Percentiles rank a stretch among this genome's conserved stretches.
phyloP scores from a whole-genome alignment of 441 rosid genomes.

The Pelargonium fulgidum region DNA sequence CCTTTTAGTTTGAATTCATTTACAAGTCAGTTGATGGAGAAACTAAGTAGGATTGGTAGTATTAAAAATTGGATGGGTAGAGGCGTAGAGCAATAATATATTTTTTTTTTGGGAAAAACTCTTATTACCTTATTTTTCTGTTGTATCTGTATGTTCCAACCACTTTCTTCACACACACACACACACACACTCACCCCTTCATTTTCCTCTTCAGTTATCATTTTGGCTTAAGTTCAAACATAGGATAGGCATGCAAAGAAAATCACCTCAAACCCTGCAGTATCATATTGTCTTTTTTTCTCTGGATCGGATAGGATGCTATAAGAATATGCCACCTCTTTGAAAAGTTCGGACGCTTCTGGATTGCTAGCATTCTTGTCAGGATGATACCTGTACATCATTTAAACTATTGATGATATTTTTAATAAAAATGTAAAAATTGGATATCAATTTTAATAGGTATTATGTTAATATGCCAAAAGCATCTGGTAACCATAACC shows the following conservation, averaged over 20 bases:
- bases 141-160: too few relatives aligned
- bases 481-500: not conserved
- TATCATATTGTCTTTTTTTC: conserved; percentile 93
- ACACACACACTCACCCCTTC: too few relatives aligned
- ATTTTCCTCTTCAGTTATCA: too few relatives aligned
- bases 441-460: not conserved
- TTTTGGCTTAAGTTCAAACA: too few relatives aligned
- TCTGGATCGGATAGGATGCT: conserved; percentile 95
- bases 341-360: conserved; percentile 87
- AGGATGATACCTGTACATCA: conserved; percentile 72
- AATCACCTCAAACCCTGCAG: conserved; percentile 85
- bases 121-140: too few relatives aligned
- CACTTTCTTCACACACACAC: too few relatives aligned
- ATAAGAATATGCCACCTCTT: conserved; percentile 95
- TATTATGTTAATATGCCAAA: not conserved
- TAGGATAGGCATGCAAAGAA: not conserved
- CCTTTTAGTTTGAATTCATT: too few relatives aligned
- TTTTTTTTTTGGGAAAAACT: too few relatives aligned
- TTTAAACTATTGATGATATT: not conserved
- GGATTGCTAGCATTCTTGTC: conserved; percentile 91
- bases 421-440: not conserved
- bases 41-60: too few relatives aligned
- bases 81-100: too few relatives aligned
- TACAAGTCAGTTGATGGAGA: too few relatives aligned
- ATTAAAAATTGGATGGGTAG: too few relatives aligned